Base-by-base conservation (phyloP, 2,329 filamentous ascomycete genomes). In the Xylogone sp. region DNA sequence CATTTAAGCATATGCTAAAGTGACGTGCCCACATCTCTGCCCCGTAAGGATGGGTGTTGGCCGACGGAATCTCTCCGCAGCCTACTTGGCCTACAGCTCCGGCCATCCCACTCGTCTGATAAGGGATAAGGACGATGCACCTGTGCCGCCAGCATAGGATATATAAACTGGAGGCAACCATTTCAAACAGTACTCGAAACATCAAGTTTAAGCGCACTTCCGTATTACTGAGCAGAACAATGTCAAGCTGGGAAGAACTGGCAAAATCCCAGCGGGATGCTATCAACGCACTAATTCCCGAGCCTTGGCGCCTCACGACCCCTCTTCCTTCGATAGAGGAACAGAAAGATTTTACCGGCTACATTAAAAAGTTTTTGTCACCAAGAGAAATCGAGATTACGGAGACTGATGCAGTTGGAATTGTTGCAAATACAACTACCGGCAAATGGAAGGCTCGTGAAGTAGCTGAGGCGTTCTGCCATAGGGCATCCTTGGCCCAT, bases 301-400 rank as follows among this genome's bases (percentile, higher is more conserved):
- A 72, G 29, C 73, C 79, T 68, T 85, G 82, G 82, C 71, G 70
- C 20, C 64, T 84, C 3, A 46, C 69, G 8, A 63, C 65, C 34
- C 65, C 68, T 7, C 62, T 79, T 1, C 81, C 81, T 2, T 65
- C 75, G 1, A 61, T 70, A 0, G 68, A 74, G 46, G 71, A 83
- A 53, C 75, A 82, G 52, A 73, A 73, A 59, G 79, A 83, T 63
- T 73, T 83, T 8, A 82, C 79, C 0, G 77, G 77, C 5, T 84
- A 78, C 56, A 75, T 84, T 43, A 75, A 79, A 24, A 74, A 82
- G 49, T 84, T 74, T 54, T 69, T 86, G 1, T 71, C 67, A 5
- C 51, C 72, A 19, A 63, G 71, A 42, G 82, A 86, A 58, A 69
- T 84, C 12, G 74, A 78, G 42, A 84, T 86, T 52, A 86, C 83